Percentiles rank a stretch among this genome's conserved stretches.
These are phyloP conservation scores for Biscutella laevigata DNA, from an alignment of 441 rosid genomes.

Conservation along the genomic window DNA sequence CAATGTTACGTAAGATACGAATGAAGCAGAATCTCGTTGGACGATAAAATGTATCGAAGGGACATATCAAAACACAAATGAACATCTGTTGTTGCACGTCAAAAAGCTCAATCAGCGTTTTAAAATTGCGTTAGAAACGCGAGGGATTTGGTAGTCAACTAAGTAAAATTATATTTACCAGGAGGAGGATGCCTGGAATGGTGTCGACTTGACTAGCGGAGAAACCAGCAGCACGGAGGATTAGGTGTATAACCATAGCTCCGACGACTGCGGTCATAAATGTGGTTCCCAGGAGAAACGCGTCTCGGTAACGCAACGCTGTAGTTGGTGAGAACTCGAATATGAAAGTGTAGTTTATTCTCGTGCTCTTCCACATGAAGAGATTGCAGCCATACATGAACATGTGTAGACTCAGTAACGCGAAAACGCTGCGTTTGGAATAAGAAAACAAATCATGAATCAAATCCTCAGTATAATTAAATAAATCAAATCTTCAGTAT, in stretches of 20 bases:
- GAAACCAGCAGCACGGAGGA: slow-evolving; percentile 58
- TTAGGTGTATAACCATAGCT: slow-evolving; percentile 79
- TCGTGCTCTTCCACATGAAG: slow-evolving; percentile 75
- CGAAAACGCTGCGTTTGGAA: slow-evolving; percentile 60
- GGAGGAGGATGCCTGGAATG: slow-evolving; percentile 79
- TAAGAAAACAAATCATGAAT: too few relatives aligned
- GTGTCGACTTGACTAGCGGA: slow-evolving; percentile 60
- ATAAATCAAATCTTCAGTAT: neutral
- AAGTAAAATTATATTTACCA: slow-evolving; percentile 35
- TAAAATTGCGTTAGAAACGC: neutral
- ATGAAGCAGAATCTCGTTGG: slow-evolving; percentile 83
- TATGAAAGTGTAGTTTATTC: slow-evolving; percentile 84
- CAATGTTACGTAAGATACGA: slow-evolving; percentile 59
- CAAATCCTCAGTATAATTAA: too few relatives aligned
- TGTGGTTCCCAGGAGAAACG: slow-evolving; percentile 80
- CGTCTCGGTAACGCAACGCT: slow-evolving; percentile 83
- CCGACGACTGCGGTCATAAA: slow-evolving; percentile 81
- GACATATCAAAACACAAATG: slow-evolving; percentile 61
- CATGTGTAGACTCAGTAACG: slow-evolving; percentile 88
- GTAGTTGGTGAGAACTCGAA: slow-evolving; percentile 76
- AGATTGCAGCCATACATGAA: slow-evolving; percentile 94
- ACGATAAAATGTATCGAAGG: slow-evolving; percentile 69
- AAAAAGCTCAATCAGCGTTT: neutral
- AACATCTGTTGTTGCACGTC: slow-evolving; percentile 39
- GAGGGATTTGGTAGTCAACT: neutral